Evolutionary conservation across 768 basidiomycete genomes (phyloP).

Genomic region (Multifurca ochricompacta): DNA sequence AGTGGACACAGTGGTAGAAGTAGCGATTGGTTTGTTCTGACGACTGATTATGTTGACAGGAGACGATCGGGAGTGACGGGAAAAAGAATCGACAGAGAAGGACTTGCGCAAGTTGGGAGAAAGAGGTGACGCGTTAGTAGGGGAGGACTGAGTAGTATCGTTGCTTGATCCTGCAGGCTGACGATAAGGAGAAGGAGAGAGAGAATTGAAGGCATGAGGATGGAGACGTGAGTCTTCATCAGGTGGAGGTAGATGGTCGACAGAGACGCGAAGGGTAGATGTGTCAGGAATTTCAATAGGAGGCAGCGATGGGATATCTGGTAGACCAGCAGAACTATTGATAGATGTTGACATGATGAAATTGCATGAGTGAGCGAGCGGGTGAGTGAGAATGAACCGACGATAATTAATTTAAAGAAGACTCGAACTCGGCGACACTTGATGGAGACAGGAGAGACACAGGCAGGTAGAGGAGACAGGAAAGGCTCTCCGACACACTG

Average conservation of each 20-base stretch:
- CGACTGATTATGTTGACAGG: conserved; percentile 23
- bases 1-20: neutral
- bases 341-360: conserved; percentile 18
- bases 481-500: too few relatives aligned
- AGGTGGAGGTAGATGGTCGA: conserved; percentile 30
- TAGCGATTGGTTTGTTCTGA: conserved; percentile 2
- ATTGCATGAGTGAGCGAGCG: conserved; percentile 20
- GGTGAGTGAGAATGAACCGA: conserved; percentile 5
- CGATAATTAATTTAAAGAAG: too few relatives aligned
- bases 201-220: conserved; percentile 22
- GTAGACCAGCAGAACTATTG: conserved; percentile 27
- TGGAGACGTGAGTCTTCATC: conserved; percentile 35
- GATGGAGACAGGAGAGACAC: too few relatives aligned
- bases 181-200: conserved; percentile 24
- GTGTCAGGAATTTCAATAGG: conserved; percentile 38
- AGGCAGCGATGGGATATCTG: conserved; percentile 36
- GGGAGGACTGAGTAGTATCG: conserved; percentile 23
- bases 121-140: conserved; percentile 25
- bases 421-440: too few relatives aligned
- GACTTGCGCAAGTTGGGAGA: conserved; percentile 57
- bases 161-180: conserved; percentile 21
- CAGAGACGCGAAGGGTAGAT: conserved; percentile 22
- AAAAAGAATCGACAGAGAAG: conserved; percentile 71
- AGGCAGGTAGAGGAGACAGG: too few relatives aligned
- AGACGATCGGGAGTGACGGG: conserved; percentile 32